phyloP scores from a whole-genome alignment of 495 filamentous ascomycete species.

The Aspergillus nidulans region DNA sequence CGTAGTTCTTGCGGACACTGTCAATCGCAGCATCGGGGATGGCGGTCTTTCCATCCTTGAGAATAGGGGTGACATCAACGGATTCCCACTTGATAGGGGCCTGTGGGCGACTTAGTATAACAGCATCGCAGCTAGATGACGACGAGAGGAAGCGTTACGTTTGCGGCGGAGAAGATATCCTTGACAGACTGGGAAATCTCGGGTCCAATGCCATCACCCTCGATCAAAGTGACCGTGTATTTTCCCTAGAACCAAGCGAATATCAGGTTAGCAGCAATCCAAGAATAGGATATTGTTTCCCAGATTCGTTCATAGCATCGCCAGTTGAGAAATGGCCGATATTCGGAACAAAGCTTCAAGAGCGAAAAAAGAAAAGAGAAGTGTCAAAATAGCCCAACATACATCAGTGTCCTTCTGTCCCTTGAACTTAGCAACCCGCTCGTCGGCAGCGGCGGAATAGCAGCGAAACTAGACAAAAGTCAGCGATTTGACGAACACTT shows the following conservation, averaged over 20 bases:
- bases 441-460: slow-evolving; percentile 53
- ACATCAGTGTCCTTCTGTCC: slow-evolving; percentile 86
- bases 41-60: slow-evolving; percentile 89
- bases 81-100: slow-evolving; percentile 94
- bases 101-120: slow-evolving; percentile 50
- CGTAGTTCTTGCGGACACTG: slow-evolving; percentile 86
- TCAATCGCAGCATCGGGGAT: slow-evolving; percentile 88
- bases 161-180: slow-evolving; percentile 93
- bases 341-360: slow-evolving; percentile 19
- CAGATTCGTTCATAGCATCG: not conserved
- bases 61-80: slow-evolving; percentile 86
- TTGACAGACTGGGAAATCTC: slow-evolving; percentile 97
- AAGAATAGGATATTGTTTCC: not conserved
- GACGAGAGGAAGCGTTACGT: slow-evolving; percentile 50
- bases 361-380: slow-evolving; percentile 12
- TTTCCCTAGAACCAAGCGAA: slow-evolving; percentile 61
- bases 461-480: slow-evolving; percentile 36
- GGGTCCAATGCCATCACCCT: slow-evolving; percentile 97
- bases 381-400: slow-evolving; percentile 30
- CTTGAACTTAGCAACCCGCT: slow-evolving; percentile 87
- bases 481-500: slow-evolving; percentile 21
- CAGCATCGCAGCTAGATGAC: slow-evolving; percentile 3
- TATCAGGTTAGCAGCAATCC: not conserved
- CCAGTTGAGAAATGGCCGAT: slow-evolving; percentile 14
- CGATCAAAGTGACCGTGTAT: slow-evolving; percentile 93